These are phyloP conservation scores for Elsinoe batatas DNA, from an alignment of 2,329 filamentous ascomycete species.

Conservation along the genomic window DNA sequence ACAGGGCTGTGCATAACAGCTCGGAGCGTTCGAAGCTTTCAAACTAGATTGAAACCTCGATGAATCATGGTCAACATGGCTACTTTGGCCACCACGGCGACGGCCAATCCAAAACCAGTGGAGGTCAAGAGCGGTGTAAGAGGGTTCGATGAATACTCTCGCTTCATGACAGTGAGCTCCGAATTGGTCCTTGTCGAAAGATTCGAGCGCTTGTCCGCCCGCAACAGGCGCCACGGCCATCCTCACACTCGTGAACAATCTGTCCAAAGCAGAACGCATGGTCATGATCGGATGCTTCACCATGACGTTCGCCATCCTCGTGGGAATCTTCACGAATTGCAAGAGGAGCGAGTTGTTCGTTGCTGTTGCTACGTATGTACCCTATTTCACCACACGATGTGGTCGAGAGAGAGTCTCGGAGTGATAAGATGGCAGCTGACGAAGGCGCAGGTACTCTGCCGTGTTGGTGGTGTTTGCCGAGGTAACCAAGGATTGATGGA, in stretches of 20 bases:
- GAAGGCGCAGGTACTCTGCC: background rate
- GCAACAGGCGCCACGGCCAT: background rate
- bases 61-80: no score
- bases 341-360: constrained; percentile 5
- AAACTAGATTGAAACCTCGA: no score
- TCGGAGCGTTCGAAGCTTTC: no score
- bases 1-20: no score
- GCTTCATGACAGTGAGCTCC: no score
- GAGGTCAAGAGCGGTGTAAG: no score
- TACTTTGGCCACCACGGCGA: no score
- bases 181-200: no score
- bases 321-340: background rate
- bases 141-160: no score
- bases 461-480: background rate
- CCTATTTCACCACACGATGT: background rate
- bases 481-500: background rate
- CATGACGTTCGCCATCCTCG: background rate
- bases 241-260: background rate
- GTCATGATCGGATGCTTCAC: constrained; percentile 3
- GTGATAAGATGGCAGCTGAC: background rate
- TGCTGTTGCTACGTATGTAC: background rate
- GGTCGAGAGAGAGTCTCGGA: background rate
- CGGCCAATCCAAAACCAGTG: no score
- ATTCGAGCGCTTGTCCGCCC: no score
- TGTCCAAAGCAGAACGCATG: background rate